Evolutionary conservation across 495 filamentous ascomycete genomes (phyloP).

Genomic region (Penicillium psychrofluorescens): DNA sequence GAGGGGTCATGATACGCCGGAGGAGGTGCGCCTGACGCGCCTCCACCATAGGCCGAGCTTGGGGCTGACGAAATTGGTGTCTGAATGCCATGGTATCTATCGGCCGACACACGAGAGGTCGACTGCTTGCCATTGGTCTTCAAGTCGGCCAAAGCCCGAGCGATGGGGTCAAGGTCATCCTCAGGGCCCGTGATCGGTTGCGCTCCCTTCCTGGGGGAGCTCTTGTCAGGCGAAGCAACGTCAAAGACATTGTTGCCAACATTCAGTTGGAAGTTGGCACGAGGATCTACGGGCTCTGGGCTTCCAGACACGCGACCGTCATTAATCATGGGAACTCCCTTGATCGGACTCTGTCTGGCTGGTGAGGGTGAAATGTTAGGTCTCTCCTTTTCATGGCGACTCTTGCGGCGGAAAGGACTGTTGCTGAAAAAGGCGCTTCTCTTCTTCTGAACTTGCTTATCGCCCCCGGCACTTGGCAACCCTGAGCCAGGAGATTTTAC

Average conservation of each 20-base stretch:
- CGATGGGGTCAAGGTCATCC: conserved; percentile 77
- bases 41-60: conserved; percentile 52
- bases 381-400: conserved; percentile 73
- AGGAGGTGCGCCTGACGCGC: conserved; percentile 42
- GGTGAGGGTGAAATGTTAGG: conserved; percentile 24
- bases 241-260: conserved; percentile 95
- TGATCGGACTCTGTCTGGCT: not conserved
- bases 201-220: conserved; percentile 24
- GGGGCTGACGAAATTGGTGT: conserved; percentile 63
- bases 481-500: conserved; percentile 49
- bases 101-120: conserved; percentile 76
- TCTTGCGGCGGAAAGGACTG: conserved; percentile 92
- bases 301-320: conserved; percentile 39
- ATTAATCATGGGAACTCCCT: conserved; percentile 8
- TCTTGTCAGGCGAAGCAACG: conserved; percentile 73
- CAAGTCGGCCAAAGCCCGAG: conserved; percentile 82
- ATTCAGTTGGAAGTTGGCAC: conserved; percentile 91
- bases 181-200: conserved; percentile 26
- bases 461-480: conserved; percentile 39
- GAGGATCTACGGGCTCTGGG: conserved; percentile 87
- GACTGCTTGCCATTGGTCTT: conserved; percentile 78
- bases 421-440: conserved; percentile 93
- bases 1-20: conserved; percentile 75
- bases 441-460: conserved; percentile 70
- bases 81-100: conserved; percentile 79